Evolutionary conservation across 768 basidiomycete genomes (phyloP), one percentile per base, ranked within the genome.

Genomic region (Pleurotus sapidus): DNA sequence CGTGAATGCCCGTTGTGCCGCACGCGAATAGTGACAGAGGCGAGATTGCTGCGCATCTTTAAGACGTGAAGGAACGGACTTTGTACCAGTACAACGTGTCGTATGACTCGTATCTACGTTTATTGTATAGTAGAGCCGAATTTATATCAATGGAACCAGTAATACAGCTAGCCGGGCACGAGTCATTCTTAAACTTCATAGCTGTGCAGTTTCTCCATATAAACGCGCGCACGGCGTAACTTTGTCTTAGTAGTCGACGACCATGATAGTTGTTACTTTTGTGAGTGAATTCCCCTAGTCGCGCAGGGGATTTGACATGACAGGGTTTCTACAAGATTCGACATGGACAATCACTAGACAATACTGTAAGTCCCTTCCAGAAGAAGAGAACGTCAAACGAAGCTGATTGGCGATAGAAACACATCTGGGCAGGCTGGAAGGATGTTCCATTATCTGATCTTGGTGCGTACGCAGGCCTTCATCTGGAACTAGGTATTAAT

Each of bases 1-100:
- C 81, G 86, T 59, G 93, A 96, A 70, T 97, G 95, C 64, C 95
- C 95, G 0, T 76, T 97, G 2, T 97, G 95, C 68, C 79, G 95
- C 55, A 95, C 92, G 12, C 79, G 92, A 50, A 94, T 95, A 48
- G 84, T 95, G 45, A 93, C 91, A 0, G 90, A 92, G 67, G 83
- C 84, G 23, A 77, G 93, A 39, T 74, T 95, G 49, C 74, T 95
- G 53, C 81, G 93, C 55, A 93, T 95, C 57, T 95, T 78, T 68
- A 82, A 77, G 66, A 71, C 79, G 6, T 83, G 30, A 34, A 34
- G 30, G 30, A 34, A 34, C 11, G 30, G 30, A 34, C 30, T 3
- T 11, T 34, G 30, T 34, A 34, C 30, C 30, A 8, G 30, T 34
- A 34, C 9, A 8, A 8, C 8, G 30, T 8, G 30, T 34, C 30